A percentile compares a stretch with the other conserved stretches of the same genome.
Conservation (phyloP, 1,139 yeast genomes). For the Sugiyamaella grinbergsii region DNA sequence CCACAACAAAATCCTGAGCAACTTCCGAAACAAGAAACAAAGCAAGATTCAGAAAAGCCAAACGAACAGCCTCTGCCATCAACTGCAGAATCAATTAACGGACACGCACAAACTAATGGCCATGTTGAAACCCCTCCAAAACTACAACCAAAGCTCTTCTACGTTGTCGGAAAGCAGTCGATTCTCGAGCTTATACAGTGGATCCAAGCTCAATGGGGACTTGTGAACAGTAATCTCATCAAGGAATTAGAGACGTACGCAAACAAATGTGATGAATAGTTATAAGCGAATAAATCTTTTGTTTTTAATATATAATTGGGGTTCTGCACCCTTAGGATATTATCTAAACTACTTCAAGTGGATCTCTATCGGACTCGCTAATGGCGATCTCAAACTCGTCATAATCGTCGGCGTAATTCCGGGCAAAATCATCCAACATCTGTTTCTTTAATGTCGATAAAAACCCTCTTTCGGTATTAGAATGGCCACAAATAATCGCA, state of each 20-base stretch:
- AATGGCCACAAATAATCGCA: slow-evolving; percentile 80
- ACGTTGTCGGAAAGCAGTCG: slow-evolving; percentile 33
- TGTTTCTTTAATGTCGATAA: slow-evolving; percentile 55
- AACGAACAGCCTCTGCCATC: neutral
- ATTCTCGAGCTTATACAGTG: slow-evolving; percentile 33
- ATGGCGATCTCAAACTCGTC: slow-evolving; percentile 44
- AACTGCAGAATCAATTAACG: neutral
- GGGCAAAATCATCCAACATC: slow-evolving; percentile 48
- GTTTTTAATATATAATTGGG: slow-evolving; percentile 7
- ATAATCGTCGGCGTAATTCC: slow-evolving; percentile 39
- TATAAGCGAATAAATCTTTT: slow-evolving; percentile 6
- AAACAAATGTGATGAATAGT: slow-evolving; percentile 19
- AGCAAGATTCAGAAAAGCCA: neutral
- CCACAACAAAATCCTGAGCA: neutral
- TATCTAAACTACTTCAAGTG: slow-evolving; percentile 46
- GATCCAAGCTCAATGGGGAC: slow-evolving; percentile 31
- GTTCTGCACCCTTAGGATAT: no score
- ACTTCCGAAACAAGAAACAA: neutral
- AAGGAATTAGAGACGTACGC: slow-evolving; percentile 27
- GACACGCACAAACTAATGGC: neutral
- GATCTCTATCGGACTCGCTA: slow-evolving; percentile 60
- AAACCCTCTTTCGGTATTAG: slow-evolving; percentile 91
- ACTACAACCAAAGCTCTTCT: slow-evolving; percentile 26
- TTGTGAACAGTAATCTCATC: slow-evolving; percentile 16
- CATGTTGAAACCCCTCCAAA: neutral